Evolutionary conservation across 768 basidiomycete species (phyloP).

Genomic region (Lactarius sanguifluus): DNA sequence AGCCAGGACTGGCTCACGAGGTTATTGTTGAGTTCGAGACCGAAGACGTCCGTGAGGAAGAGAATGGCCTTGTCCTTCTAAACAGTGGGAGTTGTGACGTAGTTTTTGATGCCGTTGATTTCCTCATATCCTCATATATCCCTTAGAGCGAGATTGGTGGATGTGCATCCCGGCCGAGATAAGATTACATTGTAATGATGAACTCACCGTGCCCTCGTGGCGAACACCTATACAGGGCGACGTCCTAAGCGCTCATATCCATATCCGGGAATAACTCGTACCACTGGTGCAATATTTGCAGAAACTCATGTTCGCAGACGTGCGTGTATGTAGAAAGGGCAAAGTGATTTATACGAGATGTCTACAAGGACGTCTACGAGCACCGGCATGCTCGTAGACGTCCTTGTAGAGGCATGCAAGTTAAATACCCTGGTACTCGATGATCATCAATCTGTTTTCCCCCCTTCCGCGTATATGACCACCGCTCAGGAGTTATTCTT

Average conservation of each 20-base stretch:
- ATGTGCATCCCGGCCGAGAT: not conserved
- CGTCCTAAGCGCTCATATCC: not conserved
- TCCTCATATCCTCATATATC: slow-evolving; percentile 35
- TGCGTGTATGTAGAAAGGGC: not conserved
- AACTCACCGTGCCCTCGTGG: slow-evolving; percentile 41
- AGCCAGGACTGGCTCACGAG: slow-evolving; percentile 28
- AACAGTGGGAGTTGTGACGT: slow-evolving; percentile 42
- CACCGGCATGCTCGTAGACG: not conserved
- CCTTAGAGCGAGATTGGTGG: slow-evolving; percentile 31
- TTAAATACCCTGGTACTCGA: not conserved
- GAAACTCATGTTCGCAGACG: slow-evolving; percentile 43
- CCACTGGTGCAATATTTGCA: slow-evolving; percentile 59
- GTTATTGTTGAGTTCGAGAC: slow-evolving; percentile 38
- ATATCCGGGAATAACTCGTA: slow-evolving; percentile 29
- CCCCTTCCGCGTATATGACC: no score
- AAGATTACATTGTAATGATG: not conserved
- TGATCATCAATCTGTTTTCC: not conserved
- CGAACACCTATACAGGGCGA: slow-evolving; percentile 33
- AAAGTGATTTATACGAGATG: not conserved
- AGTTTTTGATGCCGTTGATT: slow-evolving; percentile 41
- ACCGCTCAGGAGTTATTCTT: no score
- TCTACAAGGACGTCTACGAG: not conserved
- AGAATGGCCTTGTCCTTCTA: slow-evolving; percentile 45
- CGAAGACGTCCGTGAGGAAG: slow-evolving; percentile 43
- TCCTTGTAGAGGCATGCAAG: not conserved